Percentiles rank a stretch among this genome's conserved stretches.
Evolutionary conservation across 2,329 filamentous ascomycete genomes (phyloP).

Genomic region (Calonectria ilicicola): DNA sequence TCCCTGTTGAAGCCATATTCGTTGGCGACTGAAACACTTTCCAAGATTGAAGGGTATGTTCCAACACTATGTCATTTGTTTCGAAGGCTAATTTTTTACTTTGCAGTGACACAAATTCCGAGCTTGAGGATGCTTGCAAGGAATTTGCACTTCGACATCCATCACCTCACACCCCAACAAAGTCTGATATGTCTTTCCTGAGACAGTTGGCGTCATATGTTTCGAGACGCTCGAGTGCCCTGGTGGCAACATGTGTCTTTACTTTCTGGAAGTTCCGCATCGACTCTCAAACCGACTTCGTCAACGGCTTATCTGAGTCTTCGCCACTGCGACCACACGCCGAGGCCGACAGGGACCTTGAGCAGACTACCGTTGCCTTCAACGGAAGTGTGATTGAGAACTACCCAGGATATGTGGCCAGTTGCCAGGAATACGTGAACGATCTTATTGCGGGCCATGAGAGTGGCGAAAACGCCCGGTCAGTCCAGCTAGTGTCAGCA

Average conservation of each 20-base stretch:
- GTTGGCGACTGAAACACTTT: conserved; percentile 71
- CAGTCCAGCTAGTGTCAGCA: conserved; percentile 74
- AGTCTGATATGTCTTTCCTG: conserved; percentile 63
- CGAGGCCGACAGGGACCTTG: conserved; percentile 62
- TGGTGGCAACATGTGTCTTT: conserved; percentile 70
- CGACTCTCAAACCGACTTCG: conserved; percentile 56
- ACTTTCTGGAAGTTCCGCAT: conserved; percentile 69
- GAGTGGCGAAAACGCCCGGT: conserved; percentile 49
- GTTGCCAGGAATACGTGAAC: conserved; percentile 74
- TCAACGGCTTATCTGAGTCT: conserved; percentile 43
- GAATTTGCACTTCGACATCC: conserved; percentile 65
- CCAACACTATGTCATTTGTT: background rate
- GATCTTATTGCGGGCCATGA: conserved; percentile 58
- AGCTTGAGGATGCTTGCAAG: conserved; percentile 57
- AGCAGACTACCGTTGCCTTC: conserved; percentile 75
- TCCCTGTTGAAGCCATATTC: conserved; percentile 66
- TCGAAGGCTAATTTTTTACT: conserved; percentile 33
- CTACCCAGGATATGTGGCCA: conserved; percentile 75
- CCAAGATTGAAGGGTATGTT: conserved; percentile 67
- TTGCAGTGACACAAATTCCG: conserved; percentile 57
- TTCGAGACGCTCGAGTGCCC: conserved; percentile 68
- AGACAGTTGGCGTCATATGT: conserved; percentile 66
- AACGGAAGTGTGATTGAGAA: conserved; percentile 85
- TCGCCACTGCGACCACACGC: conserved; percentile 56
- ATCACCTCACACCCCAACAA: conserved; percentile 53